Percentiles rank a stretch among this genome's conserved stretches.
These are phyloP conservation scores for Lactifluus subvellereus DNA, from an alignment of 768 basidiomycete species.

Conservation along the genomic window DNA sequence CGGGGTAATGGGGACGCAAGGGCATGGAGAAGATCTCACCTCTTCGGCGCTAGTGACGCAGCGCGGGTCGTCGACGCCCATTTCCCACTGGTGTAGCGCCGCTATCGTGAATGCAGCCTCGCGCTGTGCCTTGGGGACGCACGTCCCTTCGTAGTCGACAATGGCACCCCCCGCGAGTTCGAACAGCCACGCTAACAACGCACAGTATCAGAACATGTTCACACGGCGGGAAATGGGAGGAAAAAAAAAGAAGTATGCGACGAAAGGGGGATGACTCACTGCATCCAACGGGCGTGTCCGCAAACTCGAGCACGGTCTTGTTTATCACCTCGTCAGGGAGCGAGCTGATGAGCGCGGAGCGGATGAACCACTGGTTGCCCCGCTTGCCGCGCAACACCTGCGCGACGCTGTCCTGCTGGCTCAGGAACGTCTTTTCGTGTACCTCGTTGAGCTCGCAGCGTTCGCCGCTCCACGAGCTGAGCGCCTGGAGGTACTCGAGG, in stretches of 20 bases:
- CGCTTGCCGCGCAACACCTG: constrained; percentile 82
- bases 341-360: constrained; percentile 75
- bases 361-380: constrained; percentile 87
- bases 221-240: background rate
- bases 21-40: constrained; percentile 36
- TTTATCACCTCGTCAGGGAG: constrained; percentile 84
- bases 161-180: constrained; percentile 84
- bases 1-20: constrained; percentile 4
- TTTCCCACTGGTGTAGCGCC: constrained; percentile 90
- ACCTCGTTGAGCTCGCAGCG: constrained; percentile 84
- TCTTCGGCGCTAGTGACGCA: constrained; percentile 81
- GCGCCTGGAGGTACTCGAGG: constrained; percentile 72
- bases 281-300: constrained; percentile 82
- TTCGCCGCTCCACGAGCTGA: constrained; percentile 87
- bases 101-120: constrained; percentile 81
- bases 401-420: constrained; percentile 88
- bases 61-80: constrained; percentile 71
- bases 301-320: constrained; percentile 74
- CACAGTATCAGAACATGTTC: background rate
- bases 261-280: constrained; percentile 47
- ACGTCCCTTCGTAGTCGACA: constrained; percentile 63
- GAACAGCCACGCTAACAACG: constrained; percentile 74
- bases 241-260: background rate
- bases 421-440: constrained; percentile 80
- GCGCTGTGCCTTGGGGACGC: constrained; percentile 72